Evolutionary conservation across 768 basidiomycete genomes (phyloP), one percentile per base, ranked within the genome.

Genomic region (Amanita jacksonii): DNA sequence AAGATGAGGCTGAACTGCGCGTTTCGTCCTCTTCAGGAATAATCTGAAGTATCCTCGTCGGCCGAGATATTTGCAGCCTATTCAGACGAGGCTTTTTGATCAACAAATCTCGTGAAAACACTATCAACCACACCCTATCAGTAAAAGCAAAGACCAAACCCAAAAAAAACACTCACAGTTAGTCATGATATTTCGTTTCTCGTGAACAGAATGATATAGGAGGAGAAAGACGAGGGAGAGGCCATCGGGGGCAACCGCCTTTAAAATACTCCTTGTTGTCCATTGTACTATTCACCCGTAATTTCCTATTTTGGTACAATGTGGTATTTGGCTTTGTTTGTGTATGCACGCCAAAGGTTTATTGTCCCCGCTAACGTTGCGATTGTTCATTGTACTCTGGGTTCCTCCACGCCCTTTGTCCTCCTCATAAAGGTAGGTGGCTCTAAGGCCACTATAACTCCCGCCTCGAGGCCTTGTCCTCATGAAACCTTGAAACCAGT

Each of bases 1-100:
- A 31, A 9, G 55, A 51, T n/a, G 52, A 40, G 27, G 56, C 49
- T 38, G 37, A 22, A 38, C 16, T 45, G 39, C 51, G 42, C 2
- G 47, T 48, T 54, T 62, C 60, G 30, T 59, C 61, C 47, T 66
- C 62, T 38, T 66, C 62, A 1, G 51, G 50, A 33, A 65, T 64
- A 27, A 63, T 57, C 35, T 61, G 55, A 43, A 65, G 45, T 34
- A 51, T 49, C 8, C 49, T 54, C 5, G 38, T 45, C 37, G 43
- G 28, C 31, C 49, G 56, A 24, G 54, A 41, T 41, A 23, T 43
- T 23, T 53, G 58, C 37, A 53, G 38, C 18, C 55, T 51, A 20
- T 47, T 28, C 10, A 52, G 61, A 43, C 59, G 62, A 28, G 60
- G 58, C 43, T 61, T 62, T 46, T 54, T 59, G 38, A 60, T 53